Evolutionary conservation across 225 moss, liverwort and hornwort species (phyloP), one percentile per base, ranked within the genome.

Genomic region (Neckera pumila): DNA sequence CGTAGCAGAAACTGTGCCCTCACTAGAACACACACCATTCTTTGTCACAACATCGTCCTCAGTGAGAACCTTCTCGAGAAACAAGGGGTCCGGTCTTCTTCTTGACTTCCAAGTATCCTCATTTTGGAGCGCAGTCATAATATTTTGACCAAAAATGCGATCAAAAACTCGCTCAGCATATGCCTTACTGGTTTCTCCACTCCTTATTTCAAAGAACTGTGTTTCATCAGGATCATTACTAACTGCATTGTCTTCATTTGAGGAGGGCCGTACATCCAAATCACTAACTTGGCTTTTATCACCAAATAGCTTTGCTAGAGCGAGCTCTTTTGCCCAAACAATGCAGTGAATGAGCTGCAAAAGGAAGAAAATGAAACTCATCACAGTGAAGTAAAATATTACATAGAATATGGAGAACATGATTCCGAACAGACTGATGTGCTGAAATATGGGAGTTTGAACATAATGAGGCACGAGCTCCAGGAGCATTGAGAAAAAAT

Each of bases 321-420:
- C 95, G 62, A 99, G 92, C 86, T 99, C 99, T 91, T 99, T 99
- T 21, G 96, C 99, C 99, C 99, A 97, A 67, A 99, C 99, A 88
- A 99, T 96, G 86, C 99, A 99, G 85, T 99, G 99, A 85, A 99
- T 97, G 92, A 94, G 96, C 99, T 98, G 96, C 87, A 92, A 86
- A 89, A 85, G 66, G 61, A 72, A 28, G 78, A 85, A 81, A 74
- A 89, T 60, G 34, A 38, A 87, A 79, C 38, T 82, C 60, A 66
- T 67, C 47, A 89, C 33, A 82, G 31, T 49, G 64, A 79, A 86
- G 67, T 77, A n/a, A 64, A 87, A 66, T 57, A 84, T 31, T 51
- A n/a, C 42, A 26, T 53, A 87, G 25, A 67, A 67, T 14, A 69
- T 40, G 78, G 65, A 62, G 53, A 88, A 77, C 17, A 75, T 62